Evolutionary conservation across 164 flowering plant genomes (phyloP), one percentile per base, ranked within the genome.

Genomic region (Protea cynaroides): DNA sequence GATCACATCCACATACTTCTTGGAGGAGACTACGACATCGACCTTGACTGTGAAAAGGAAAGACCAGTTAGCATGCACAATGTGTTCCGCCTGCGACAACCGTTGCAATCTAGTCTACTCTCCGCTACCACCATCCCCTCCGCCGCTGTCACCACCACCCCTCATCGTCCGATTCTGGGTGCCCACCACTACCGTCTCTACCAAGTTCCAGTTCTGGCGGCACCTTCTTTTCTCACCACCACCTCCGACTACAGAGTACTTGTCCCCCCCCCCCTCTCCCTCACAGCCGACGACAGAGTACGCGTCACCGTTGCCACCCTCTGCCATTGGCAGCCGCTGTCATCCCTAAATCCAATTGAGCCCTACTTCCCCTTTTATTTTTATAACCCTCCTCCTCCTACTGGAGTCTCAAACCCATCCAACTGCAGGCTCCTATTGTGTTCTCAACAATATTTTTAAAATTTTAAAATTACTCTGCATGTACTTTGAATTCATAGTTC

Each of bases 311-410:
- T 9, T 74, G 19, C 73, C 78, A 1, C 64, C 70, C 22, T 72
- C 66, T 23, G 56, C 54, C 6, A 66, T 68, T 0, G 71, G 75
- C 1, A 56, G 63, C 6, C 76, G 18, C 90, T 92, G 14, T 94
- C 94, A 8, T 94, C 92, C 6, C 97, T 92, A 0, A 88, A 90
- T 65, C 94, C 96, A 0, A 84, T 90, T 43, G 82, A 86, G 7
- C 97, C 97, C 7, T 90, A 86, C 72, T 90, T 83, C 65, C 97
- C 97, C 0, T 90, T 59, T 23, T 90, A 81, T 81, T 90, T 73
- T 56, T 54, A 86, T 67, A 83, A 1, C 65, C 92, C 96, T 52
- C 96, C 92, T 1, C 83, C 90, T 37, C 40, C 22, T 44, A 67
- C 24, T 8, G 25, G 71, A 7, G 19, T 19, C 21, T 58, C 75